phyloP scores from a whole-genome alignment of 306 rosid species.

The Phaseolus lunatus region DNA sequence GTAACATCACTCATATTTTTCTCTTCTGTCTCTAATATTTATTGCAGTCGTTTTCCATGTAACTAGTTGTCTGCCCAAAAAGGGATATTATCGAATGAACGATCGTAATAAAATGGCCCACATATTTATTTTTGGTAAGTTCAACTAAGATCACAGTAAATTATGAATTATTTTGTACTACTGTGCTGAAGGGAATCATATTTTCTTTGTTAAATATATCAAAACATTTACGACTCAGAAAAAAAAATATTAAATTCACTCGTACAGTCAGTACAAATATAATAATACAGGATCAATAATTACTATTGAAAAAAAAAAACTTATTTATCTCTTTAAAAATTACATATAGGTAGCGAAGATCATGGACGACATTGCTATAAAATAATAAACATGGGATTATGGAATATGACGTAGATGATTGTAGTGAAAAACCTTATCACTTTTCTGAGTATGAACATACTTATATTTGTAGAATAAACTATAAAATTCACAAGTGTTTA shows the following conservation, averaged over 20 bases:
- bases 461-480: no score
- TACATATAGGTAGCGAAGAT: conserved; percentile 3
- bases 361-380: neutral
- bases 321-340: neutral
- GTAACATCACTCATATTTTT: neutral
- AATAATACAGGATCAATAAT: neutral
- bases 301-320: neutral
- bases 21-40: neutral
- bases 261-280: neutral
- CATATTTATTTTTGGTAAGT: neutral
- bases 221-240: no score
- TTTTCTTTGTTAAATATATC: neutral
- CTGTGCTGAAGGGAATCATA: neutral
- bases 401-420: neutral
- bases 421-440: neutral
- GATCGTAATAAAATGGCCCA: neutral
- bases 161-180: neutral
- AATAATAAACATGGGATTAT: neutral
- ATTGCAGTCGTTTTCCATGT: conserved; percentile 25
- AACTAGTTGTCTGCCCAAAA: conserved; percentile 14
- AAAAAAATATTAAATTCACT: neutral
- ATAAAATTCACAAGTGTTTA: neutral
- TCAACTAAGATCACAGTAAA: neutral
- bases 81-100: conserved; percentile 23
- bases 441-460: no score